Base-by-base conservation (phyloP, 441 rosid species). In the Breynia disticha region DNA sequence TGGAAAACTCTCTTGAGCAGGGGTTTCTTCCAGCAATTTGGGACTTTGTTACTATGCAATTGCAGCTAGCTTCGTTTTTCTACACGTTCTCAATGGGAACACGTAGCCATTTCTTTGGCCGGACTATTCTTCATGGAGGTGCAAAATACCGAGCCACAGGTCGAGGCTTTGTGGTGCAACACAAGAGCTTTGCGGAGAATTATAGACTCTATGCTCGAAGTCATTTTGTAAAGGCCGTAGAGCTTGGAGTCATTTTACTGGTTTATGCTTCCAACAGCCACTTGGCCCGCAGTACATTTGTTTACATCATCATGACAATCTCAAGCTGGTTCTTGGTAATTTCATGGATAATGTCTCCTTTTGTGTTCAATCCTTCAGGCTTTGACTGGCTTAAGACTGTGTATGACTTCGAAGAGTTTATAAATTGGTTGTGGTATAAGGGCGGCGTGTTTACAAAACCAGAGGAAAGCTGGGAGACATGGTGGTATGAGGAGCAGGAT, bases 11-110 rank as follows among this genome's bases (percentile, higher is more conserved):
- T 46, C 90, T 90, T 20, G 98, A 90, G 77, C 87, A 78, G 54
- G 98, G 96, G 19, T 90, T 90, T 72, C 87, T 90, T 72, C 77
- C 64, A 7, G 93, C 98, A 14, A 60, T 90, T 49, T 87, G 98
- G 96, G 95, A 83, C 59, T 90, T 90, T 72, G 57, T 90, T 52
- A 76, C 80, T 22, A 90, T 87, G 96, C 79, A 79, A 71, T 77
- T 90, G 64, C 95, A 90, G 80, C 82, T 90, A 39, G 76, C 90
- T 16, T 80, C 96, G 1, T 79, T 87, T 60, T 90, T 90, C 63
- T 90, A 80, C 77, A 79, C 96, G 2, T 90, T 90, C 72, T 87
- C 98, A 59, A 80, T 90, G 95, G 98, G 98, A 66, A 90, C 98
- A 17, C 83, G 78, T 46, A 71, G 80, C 47, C 95, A 87, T 72